These are phyloP conservation scores for Luzula sylvatica DNA, from an alignment of 176 grass and related monocot species.

Conservation along the genomic window DNA sequence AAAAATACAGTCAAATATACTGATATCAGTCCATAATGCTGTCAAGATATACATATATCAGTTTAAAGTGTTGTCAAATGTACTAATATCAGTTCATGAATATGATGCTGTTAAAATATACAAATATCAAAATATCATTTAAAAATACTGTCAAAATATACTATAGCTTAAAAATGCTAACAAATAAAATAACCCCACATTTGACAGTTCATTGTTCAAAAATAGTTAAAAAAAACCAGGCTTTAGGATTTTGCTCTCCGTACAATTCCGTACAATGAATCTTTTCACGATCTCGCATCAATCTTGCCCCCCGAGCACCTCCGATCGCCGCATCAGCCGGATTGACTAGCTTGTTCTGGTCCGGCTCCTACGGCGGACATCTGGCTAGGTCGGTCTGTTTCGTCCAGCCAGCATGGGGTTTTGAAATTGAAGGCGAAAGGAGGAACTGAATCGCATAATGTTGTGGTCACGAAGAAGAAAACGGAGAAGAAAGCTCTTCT, in stretches of 20 bases:
- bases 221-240: too few species aligned
- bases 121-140: too few species aligned
- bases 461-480: slow-evolving; percentile 7
- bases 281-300: slow-evolving; percentile 9
- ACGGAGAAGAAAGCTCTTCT: slow-evolving; percentile 52
- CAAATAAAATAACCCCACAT: too few species aligned
- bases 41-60: too few species aligned
- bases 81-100: too few species aligned
- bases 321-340: slow-evolving; percentile 25
- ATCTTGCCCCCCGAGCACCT: slow-evolving; percentile 25
- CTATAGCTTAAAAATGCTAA: too few species aligned
- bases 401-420: slow-evolving; percentile 17
- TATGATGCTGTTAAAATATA: too few species aligned
- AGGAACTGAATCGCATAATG: slow-evolving; percentile 27
- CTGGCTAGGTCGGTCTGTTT: slow-evolving; percentile 23
- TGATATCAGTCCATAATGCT: too few species aligned
- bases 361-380: slow-evolving; percentile 29
- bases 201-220: too few species aligned
- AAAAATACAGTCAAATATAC: too few species aligned
- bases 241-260: not conserved
- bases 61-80: too few species aligned
- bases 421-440: slow-evolving; percentile 28
- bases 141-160: too few species aligned
- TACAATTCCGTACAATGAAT: not conserved
- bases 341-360: slow-evolving; percentile 6